Percentiles rank a stretch among this genome's conserved stretches.
Conservation (phyloP, 139 green algal species). For the Chlorella sp. region DNA sequence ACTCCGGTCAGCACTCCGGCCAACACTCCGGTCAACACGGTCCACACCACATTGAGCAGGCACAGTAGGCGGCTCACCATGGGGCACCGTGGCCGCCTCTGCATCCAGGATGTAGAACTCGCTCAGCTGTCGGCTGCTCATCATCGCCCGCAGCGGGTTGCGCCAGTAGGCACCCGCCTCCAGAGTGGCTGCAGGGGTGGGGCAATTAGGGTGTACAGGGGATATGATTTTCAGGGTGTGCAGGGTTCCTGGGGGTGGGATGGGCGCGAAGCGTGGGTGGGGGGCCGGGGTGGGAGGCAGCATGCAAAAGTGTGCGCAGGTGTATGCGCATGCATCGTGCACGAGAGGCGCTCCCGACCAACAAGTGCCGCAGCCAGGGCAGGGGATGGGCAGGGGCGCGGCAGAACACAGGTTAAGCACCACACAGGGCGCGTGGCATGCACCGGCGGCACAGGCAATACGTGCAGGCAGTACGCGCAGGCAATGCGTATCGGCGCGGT, state of each 20-base stretch:
- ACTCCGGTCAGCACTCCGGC: too few relatives aligned
- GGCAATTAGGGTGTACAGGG: not conserved
- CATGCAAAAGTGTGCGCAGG: not conserved
- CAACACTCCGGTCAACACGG: too few relatives aligned
- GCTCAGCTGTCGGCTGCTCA: conserved; percentile 72
- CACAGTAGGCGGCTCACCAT: not conserved
- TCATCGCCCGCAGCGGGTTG: conserved; percentile 69
- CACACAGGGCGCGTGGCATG: too few relatives aligned
- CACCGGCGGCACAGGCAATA: too few relatives aligned
- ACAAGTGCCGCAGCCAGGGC: too few relatives aligned
- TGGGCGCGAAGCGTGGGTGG: too few relatives aligned
- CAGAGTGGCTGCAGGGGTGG: conserved; percentile 30
- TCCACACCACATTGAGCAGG: too few relatives aligned
- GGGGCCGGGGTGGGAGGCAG: not conserved
- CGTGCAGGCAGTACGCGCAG: too few relatives aligned
- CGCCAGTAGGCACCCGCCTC: conserved; percentile 85
- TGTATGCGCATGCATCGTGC: not conserved
- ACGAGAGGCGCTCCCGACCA: not conserved
- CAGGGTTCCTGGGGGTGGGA: too few relatives aligned
- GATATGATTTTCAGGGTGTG: too few relatives aligned
- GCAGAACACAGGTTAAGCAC: too few relatives aligned
- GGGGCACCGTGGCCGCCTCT: conserved; percentile 62
- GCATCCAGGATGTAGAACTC: conserved; percentile 95
- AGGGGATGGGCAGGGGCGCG: too few relatives aligned
- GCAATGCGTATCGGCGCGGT: not conserved